A percentile compares a stretch with the other conserved stretches of the same genome.
phyloP scores from a whole-genome alignment of 2,329 filamentous ascomycete genomes.

The Aspergillus ruber region DNA sequence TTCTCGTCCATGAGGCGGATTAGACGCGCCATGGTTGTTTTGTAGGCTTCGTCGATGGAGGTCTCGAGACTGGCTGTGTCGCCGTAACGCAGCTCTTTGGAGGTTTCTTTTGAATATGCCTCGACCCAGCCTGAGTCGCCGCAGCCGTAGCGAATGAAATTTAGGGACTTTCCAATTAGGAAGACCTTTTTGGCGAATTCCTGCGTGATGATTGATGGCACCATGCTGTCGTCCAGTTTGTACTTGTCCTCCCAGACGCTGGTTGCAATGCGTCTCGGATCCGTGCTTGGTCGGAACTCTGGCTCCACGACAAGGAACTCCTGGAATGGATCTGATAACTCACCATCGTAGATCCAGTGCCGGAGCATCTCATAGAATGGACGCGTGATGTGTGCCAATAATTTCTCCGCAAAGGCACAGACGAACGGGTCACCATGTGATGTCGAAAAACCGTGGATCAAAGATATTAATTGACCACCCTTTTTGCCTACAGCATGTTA shows the following conservation, averaged over 20 bases:
- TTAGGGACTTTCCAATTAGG: constrained; percentile 92
- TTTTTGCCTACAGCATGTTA: constrained; percentile 49
- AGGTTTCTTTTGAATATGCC: constrained; percentile 85
- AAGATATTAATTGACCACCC: constrained; percentile 84
- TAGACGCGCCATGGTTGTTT: constrained; percentile 91
- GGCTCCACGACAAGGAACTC: constrained; percentile 95
- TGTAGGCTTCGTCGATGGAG: constrained; percentile 96
- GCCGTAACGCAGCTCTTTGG: constrained; percentile 84
- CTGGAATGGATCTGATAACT: constrained; percentile 88
- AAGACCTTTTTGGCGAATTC: constrained; percentile 97
- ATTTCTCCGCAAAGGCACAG: constrained; percentile 80
- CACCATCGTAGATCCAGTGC: constrained; percentile 97
- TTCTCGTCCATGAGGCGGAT: constrained; percentile 92
- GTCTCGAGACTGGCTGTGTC: constrained; percentile 86
- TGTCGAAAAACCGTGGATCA: constrained; percentile 88
- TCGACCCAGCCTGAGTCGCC: constrained; percentile 93
- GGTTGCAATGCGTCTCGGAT: constrained; percentile 54
- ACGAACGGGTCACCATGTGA: constrained; percentile 95
- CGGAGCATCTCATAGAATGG: constrained; percentile 96
- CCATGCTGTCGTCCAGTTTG: constrained; percentile 74
- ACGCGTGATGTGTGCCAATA: constrained; percentile 77
- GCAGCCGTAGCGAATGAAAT: constrained; percentile 95
- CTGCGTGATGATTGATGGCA: constrained; percentile 85
- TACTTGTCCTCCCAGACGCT: constrained; percentile 99
- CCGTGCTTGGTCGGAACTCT: constrained; percentile 47